Base-by-base conservation (phyloP, 345 rosid genomes). In the Salix arbutifolia region DNA sequence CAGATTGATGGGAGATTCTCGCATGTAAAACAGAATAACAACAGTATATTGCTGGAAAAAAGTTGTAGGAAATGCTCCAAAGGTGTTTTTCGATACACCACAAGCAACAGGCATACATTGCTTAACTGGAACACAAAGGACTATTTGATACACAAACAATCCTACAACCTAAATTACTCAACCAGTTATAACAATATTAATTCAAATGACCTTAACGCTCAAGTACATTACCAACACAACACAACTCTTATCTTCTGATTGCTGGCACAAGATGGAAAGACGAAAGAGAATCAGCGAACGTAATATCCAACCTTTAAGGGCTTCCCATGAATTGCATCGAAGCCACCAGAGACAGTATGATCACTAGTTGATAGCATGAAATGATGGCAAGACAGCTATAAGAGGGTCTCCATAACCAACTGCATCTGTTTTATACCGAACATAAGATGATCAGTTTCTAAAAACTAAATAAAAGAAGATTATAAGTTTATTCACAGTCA, bases 321-420 rank as follows among this genome's bases (percentile, higher is more conserved):
- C 38, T 70, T 62, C 46, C 48, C 65, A 38, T 18, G 56, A 65
- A 48, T 19, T 3, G 64, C 2, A n/a, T 71, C 71, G 6, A 70
- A 56, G 40, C 48, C 44, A 14, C 65, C 33, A 18, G 50, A 26
- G 73, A 77, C 77, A 42, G 65, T 56, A 74, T 61, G 65, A 70
- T 84, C 81, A 85, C 69, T 82, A 53, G 50, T 44, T 37, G 82
- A 91, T 92, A 73, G 80, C 88, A 37, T 83, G 95, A 72, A 93
- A 95, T 18, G 97, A 91, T 70, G 97, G 96, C 84, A 95, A 78
- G 77, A 95, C 88, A 3, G 99, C 99, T 6, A 95, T 83, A 7
- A 95, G 86, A 65, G 97, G 96, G 79, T 93, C 97, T 71, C 97
- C 97, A 37, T 86, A 95, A 25, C 97, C 97, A 75, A 93, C 89